Conservation (phyloP, 345 rosid genomes). For the Eucalyptus guilfoylei region DNA sequence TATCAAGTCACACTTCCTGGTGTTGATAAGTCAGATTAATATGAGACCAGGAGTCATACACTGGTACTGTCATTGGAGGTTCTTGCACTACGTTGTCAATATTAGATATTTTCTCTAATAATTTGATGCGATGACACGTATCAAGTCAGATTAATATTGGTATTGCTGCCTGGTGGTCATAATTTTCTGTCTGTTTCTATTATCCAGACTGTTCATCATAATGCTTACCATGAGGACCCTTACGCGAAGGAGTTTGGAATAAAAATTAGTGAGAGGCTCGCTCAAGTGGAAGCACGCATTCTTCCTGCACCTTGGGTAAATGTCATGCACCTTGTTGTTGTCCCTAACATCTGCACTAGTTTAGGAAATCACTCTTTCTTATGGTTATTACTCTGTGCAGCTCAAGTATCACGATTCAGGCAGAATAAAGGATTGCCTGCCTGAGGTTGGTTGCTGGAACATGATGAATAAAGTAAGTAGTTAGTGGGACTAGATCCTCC, state of each 20-base stretch:
- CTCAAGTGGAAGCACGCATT: conserved; percentile 95
- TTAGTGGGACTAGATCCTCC: background rate
- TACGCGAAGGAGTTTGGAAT: conserved; percentile 97
- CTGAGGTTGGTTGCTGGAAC: conserved; percentile 98
- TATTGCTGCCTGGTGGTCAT: background rate
- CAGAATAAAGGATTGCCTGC: conserved; percentile 72
- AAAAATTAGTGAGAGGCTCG: conserved; percentile 74
- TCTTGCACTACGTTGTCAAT: background rate
- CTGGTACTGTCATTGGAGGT: background rate
- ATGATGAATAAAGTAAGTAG: conserved; percentile 91
- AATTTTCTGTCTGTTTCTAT: background rate
- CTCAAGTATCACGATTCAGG: conserved; percentile 96
- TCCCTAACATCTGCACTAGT: background rate
- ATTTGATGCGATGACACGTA: background rate
- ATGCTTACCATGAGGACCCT: conserved; percentile 64
- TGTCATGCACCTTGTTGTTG: background rate
- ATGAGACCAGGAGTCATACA: background rate
- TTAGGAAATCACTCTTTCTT: background rate
- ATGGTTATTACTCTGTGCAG: conserved; percentile 18
- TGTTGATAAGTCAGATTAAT: background rate
- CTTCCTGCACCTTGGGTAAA: conserved; percentile 91
- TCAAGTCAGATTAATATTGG: background rate
- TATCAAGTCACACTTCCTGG: background rate
- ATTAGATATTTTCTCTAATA: background rate
- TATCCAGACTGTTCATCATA: conserved; percentile 62